Conservation (phyloP, 2,329 filamentous ascomycete species). For the Xylaria sp. region DNA sequence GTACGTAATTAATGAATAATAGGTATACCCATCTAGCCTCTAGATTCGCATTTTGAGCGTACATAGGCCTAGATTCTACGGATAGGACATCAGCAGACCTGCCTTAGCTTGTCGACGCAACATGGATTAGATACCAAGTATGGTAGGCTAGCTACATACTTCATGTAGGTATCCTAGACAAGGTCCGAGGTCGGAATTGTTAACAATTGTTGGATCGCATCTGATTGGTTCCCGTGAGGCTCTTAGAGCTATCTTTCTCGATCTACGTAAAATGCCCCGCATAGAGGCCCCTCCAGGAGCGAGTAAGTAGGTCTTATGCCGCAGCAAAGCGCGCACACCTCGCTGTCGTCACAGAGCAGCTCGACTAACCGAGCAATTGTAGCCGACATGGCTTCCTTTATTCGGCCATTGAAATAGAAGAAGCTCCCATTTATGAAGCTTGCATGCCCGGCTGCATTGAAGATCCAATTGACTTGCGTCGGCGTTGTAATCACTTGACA, state of each 20-base stretch:
- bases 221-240: conserved; percentile 27
- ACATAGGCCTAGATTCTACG: background rate
- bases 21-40: background rate
- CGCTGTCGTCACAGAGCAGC: conserved; percentile 23
- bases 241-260: background rate
- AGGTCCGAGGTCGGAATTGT: conserved; percentile 32
- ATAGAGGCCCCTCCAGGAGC: conserved; percentile 16
- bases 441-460: conserved; percentile 13
- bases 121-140: background rate
- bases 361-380: conserved; percentile 28
- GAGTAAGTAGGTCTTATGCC: conserved; percentile 36
- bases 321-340: conserved; percentile 38
- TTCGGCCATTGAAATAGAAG: conserved; percentile 31
- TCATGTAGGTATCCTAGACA: background rate
- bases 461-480: background rate
- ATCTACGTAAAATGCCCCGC: conserved; percentile 26
- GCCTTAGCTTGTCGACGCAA: background rate
- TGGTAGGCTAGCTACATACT: background rate
- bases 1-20: background rate
- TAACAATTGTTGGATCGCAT: conserved; percentile 1
- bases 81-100: background rate
- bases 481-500: background rate
- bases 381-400: conserved; percentile 32
- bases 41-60: background rate
- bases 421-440: conserved; percentile 23